phyloP scores from a whole-genome alignment of 768 basidiomycete genomes.

The Strobilomyces confusus region DNA sequence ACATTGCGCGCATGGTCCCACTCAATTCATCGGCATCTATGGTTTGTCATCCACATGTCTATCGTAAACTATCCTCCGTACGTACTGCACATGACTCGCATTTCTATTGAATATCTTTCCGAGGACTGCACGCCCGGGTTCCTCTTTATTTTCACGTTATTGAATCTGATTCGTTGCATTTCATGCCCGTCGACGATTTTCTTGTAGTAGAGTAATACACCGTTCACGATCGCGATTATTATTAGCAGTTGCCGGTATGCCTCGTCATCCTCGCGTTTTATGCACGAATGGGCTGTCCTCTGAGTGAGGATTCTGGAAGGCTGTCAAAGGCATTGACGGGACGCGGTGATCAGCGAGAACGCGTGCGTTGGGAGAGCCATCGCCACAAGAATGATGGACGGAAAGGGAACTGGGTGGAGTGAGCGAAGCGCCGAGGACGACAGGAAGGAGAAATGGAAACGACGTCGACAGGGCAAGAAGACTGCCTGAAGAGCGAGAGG shows the following conservation, averaged over 20 bases:
- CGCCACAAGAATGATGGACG: slow-evolving; percentile 6
- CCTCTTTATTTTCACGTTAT: neutral
- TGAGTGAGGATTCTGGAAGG: too few relatives aligned
- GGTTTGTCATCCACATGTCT: slow-evolving; percentile 15
- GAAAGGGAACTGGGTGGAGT: neutral
- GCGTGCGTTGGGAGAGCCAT: neutral
- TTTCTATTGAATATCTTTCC: slow-evolving; percentile 25
- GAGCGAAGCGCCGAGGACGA: slow-evolving; percentile 6
- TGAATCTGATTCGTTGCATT: neutral
- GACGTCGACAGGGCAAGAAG: slow-evolving; percentile 1
- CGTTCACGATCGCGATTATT: slow-evolving; percentile 18
- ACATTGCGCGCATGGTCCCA: slow-evolving; percentile 6
- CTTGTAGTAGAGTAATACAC: slow-evolving; percentile 17
- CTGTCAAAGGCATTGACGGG: slow-evolving; percentile 5
- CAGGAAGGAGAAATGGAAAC: neutral
- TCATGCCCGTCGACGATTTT: neutral
- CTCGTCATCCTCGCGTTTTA: slow-evolving; percentile 10
- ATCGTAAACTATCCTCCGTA: slow-evolving; percentile 28
- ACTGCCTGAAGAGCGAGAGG: neutral
- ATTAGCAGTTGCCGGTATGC: slow-evolving; percentile 21
- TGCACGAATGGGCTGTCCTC: slow-evolving; percentile 14
- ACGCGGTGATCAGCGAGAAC: slow-evolving; percentile 13
- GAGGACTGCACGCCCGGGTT: slow-evolving; percentile 3
- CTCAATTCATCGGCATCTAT: slow-evolving; percentile 25
- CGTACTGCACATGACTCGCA: slow-evolving; percentile 28